Evolutionary conservation across 208 protist species (phyloP).

Genomic region (Trichomonas tenax): DNA sequence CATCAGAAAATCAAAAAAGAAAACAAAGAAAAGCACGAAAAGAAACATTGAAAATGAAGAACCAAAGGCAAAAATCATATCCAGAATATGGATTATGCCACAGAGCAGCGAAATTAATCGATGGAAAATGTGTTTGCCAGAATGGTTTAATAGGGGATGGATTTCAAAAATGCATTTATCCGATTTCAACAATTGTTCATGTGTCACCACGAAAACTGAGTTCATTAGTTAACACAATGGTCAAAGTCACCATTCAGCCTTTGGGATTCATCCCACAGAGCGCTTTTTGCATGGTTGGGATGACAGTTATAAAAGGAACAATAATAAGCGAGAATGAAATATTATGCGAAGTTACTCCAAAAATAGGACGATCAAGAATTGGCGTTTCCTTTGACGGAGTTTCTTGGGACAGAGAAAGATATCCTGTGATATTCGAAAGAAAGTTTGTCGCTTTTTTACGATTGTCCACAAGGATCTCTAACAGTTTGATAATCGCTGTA

Average conservation of each 20-base stretch:
- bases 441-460: not conserved
- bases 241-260: not conserved
- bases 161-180: not conserved
- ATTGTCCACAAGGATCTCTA: not conserved
- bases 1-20: not conserved
- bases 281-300: not conserved
- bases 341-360: not conserved
- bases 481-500: not conserved
- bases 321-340: not conserved
- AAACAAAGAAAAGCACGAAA: not conserved
- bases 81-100: not conserved
- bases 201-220: not conserved
- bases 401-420: not conserved
- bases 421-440: not conserved
- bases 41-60: not conserved
- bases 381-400: not conserved
- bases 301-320: not conserved
- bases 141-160: not conserved
- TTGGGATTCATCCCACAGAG: not conserved
- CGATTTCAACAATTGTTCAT: not conserved
- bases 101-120: not conserved
- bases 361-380: not conserved
- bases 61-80: not conserved
- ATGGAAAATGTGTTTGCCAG: not conserved
- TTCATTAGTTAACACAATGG: not conserved